A percentile compares a stretch with the other conserved stretches of the same genome.
phyloP scores from a whole-genome alignment of 805 yeast species.

The Zygosaccharomyces kombuchaensis region DNA sequence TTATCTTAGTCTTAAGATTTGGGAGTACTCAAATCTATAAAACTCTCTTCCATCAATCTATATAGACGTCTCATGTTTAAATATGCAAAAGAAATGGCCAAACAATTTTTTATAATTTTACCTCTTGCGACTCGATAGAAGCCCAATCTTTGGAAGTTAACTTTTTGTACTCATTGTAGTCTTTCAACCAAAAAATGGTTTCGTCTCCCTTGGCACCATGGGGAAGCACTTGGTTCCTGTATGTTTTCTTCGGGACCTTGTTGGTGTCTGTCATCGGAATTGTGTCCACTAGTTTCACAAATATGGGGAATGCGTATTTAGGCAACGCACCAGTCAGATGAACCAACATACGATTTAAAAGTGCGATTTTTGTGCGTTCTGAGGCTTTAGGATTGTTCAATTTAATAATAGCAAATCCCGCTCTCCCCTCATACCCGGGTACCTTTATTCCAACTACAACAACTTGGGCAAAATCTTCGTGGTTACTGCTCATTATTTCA shows the following conservation, averaged over 20 bases:
- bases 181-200: slow-evolving; percentile 65
- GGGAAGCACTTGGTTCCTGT: slow-evolving; percentile 65
- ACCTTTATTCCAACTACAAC: slow-evolving; percentile 86
- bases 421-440: slow-evolving; percentile 89
- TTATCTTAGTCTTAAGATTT: background rate
- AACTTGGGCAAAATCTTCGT: slow-evolving; percentile 47
- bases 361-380: slow-evolving; percentile 22
- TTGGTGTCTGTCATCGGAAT: slow-evolving; percentile 75
- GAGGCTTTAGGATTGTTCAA: slow-evolving; percentile 35
- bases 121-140: slow-evolving; percentile 28
- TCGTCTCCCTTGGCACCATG: slow-evolving; percentile 59
- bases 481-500: slow-evolving; percentile 43
- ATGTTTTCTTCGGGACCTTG: slow-evolving; percentile 68
- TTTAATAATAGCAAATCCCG: slow-evolving; percentile 81
- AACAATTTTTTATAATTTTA: slow-evolving; percentile 20
- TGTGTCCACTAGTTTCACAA: slow-evolving; percentile 59
- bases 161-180: slow-evolving; percentile 45
- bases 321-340: slow-evolving; percentile 52
- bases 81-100: background rate
- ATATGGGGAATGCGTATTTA: slow-evolving; percentile 79
- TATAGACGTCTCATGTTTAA: background rate
- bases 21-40: background rate
- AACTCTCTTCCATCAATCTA: background rate
- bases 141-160: slow-evolving; percentile 58
- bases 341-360: slow-evolving; percentile 40